These are phyloP conservation scores for Aspergillus haitiensis DNA, from an alignment of 495 filamentous ascomycete species.

Conservation along the genomic window DNA sequence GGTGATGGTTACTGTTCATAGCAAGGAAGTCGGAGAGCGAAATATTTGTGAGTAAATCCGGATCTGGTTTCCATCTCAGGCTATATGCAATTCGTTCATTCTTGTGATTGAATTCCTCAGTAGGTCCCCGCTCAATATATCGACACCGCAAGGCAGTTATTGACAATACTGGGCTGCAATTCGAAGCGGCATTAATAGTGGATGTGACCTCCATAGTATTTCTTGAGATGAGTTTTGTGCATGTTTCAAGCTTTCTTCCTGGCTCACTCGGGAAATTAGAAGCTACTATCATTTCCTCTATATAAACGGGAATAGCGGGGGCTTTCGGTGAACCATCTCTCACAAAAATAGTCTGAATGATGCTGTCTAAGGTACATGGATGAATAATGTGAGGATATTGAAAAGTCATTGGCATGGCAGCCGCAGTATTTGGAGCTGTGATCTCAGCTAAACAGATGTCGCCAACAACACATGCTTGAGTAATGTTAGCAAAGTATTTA, in stretches of 20 bases:
- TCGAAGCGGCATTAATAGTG: constrained; percentile 14
- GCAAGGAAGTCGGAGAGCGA: constrained; percentile 11
- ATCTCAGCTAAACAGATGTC: constrained; percentile 34
- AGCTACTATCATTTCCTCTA: constrained; percentile 30
- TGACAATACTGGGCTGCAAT: constrained; percentile 14
- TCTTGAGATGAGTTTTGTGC: constrained; percentile 16
- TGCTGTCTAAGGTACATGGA: constrained; percentile 46
- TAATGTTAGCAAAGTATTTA: constrained; percentile 34
- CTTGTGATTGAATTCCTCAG: background rate
- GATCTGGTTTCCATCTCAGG: constrained; percentile 28
- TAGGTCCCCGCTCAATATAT: constrained; percentile 12
- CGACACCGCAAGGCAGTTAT: constrained; percentile 25
- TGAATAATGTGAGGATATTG: constrained; percentile 46
- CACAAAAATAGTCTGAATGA: constrained; percentile 41
- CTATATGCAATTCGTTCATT: constrained; percentile 19
- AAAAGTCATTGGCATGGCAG: constrained; percentile 48
- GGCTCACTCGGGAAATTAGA: constrained; percentile 15
- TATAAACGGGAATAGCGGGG: constrained; percentile 31
- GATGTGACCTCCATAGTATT: constrained; percentile 13
- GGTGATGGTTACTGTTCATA: background rate
- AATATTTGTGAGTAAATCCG: constrained; percentile 5
- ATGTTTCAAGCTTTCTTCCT: constrained; percentile 22
- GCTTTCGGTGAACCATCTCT: constrained; percentile 16
- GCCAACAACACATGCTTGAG: constrained; percentile 19
- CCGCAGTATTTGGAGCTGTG: constrained; percentile 43